phyloP scores from a whole-genome alignment of 306 rosid genomes.

The Lablab purpureus region DNA sequence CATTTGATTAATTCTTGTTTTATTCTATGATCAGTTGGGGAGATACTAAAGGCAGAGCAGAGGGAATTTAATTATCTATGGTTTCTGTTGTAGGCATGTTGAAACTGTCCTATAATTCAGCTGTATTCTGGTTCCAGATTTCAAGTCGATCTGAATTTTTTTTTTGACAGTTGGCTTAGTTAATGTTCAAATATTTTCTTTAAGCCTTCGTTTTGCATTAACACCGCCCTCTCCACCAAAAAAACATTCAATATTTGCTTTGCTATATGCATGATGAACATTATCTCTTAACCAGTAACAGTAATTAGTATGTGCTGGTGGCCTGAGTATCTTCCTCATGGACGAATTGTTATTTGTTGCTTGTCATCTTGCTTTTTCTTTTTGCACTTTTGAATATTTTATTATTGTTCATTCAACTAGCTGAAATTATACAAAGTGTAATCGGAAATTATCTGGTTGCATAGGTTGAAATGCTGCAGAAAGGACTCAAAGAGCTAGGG shows the following conservation, averaged over 20 bases:
- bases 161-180: background rate
- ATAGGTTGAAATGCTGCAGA: slow-evolving; percentile 79
- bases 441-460: slow-evolving; percentile 42
- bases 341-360: slow-evolving; percentile 21
- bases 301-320: slow-evolving; percentile 18
- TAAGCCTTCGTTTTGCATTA: slow-evolving; percentile 19
- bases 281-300: slow-evolving; percentile 2
- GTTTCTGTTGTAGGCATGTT: slow-evolving; percentile 34
- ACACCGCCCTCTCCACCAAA: background rate
- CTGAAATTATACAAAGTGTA: slow-evolving; percentile 31
- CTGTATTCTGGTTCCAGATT: slow-evolving; percentile 18
- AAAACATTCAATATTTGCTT: slow-evolving; percentile 3
- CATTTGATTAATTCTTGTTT: slow-evolving; percentile 26
- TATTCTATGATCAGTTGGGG: slow-evolving; percentile 3
- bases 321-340: slow-evolving; percentile 22
- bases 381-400: slow-evolving; percentile 3
- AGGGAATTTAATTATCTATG: slow-evolving; percentile 23
- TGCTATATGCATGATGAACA: background rate
- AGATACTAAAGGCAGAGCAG: slow-evolving; percentile 1
- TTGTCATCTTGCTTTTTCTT: slow-evolving; percentile 35
- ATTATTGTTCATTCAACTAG: slow-evolving; percentile 31
- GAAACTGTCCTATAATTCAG: slow-evolving; percentile 26
- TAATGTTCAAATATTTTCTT: background rate
- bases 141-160: slow-evolving; percentile 6
- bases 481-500: slow-evolving; percentile 84